Evolutionary conservation across 2,329 filamentous ascomycete species (phyloP), one percentile per base, ranked within the genome.

Genomic region (Mycogone perniciosa): DNA sequence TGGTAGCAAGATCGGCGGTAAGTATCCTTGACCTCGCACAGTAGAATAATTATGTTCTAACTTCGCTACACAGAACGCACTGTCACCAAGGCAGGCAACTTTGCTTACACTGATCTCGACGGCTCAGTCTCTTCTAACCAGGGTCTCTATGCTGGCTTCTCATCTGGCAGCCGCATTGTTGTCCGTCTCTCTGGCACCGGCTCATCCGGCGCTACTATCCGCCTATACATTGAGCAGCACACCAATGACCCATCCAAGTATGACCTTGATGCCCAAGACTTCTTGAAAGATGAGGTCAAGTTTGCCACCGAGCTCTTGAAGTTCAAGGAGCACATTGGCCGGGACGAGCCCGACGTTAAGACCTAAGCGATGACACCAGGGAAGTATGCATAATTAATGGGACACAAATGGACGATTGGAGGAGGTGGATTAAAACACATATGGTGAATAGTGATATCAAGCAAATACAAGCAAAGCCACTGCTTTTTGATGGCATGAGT

Each of bases 51-150:
- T 44, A 62, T 65, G 43, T 3, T 44, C 55, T 58, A 31, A 57
- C 50, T n/a, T 37, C 20, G 4, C 35, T 10, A 46, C 2, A 31
- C 49, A 82, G 80, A 78, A 57, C 88, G 87, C 67, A 95, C 89
- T 64, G 89, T 96, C 40, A 76, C 83, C 45, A 88, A 95, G 62
- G 92, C 91, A 6, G 93, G 91, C 59, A 91, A 99, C 79, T 99
- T 99, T 72, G 89, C 89, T 31, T 99, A 99, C 80, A 97, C 89
- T 7, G 93, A 99, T 66, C 84, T 99, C n/a, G 93, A 99, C 64
- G 93, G 92, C 55, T 96, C 89, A 58, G 89, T 97, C 49, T 87
- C 89, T 64, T 89, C 90, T 67, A 95, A 96, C 77, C 93, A 99
- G 76, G 93, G 93, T 58, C 84, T 99, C 60, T 99, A 88, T 67